These are phyloP conservation scores for Gleditsia sinensis DNA, from an alignment of 306 rosid species.

Conservation along the genomic window DNA sequence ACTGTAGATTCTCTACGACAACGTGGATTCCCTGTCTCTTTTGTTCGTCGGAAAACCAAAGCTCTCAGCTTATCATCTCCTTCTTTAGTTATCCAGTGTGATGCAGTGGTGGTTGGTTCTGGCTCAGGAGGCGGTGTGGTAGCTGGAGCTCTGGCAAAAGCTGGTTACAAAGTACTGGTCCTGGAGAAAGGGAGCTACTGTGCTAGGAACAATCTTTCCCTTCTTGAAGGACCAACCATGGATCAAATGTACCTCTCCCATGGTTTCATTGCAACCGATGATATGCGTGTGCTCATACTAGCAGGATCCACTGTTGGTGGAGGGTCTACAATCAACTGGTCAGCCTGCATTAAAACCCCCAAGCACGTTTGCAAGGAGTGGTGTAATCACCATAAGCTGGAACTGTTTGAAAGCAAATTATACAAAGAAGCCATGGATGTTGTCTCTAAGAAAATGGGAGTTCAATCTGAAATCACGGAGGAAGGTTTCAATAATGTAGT, in stretches of 20 bases:
- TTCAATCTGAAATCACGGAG: conserved; percentile 57
- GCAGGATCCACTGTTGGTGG: conserved; percentile 90
- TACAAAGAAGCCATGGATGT: conserved; percentile 69
- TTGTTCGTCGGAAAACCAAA: conserved; percentile 32
- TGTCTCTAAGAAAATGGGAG: conserved; percentile 72
- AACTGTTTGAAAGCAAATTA: conserved; percentile 62
- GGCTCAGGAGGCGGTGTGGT: conserved; percentile 84
- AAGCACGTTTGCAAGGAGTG: conserved; percentile 67
- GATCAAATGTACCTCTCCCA: conserved; percentile 68
- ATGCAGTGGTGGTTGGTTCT: conserved; percentile 78
- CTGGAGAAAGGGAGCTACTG: conserved; percentile 73
- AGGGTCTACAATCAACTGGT: conserved; percentile 83
- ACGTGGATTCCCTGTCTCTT: conserved; percentile 52
- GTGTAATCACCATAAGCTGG: conserved; percentile 49
- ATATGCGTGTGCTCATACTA: conserved; percentile 52
- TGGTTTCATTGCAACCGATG: conserved; percentile 69
- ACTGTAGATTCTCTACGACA: conserved; percentile 43
- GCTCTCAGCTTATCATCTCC: conserved; percentile 40
- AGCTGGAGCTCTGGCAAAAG: conserved; percentile 75
- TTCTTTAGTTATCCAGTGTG: conserved; percentile 63
- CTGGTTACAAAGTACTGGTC: conserved; percentile 76
- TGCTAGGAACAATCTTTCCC: conserved; percentile 78
- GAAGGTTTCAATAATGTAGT: conserved; percentile 85
- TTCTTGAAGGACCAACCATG: conserved; percentile 75
- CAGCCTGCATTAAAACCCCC: conserved; percentile 67